Evolutionary conservation across 129 eudicot species (phyloP).

Genomic region (Sambucus nigra): DNA sequence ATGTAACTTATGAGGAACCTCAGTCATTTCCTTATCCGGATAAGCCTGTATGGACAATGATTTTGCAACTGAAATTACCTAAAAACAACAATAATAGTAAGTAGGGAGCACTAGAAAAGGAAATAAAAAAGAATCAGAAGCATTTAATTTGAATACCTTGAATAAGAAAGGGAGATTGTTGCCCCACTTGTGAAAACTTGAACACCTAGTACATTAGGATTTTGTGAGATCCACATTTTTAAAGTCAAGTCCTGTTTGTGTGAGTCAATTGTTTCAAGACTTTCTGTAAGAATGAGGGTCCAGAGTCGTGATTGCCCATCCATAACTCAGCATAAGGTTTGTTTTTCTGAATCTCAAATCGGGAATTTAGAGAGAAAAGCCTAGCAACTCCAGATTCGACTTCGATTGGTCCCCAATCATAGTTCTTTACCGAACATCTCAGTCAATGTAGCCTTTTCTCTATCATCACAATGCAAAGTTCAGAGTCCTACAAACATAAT

Average conservation of each 20-base stretch:
- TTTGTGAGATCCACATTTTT: slow-evolving; percentile 58
- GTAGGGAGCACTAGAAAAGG: too few relatives aligned
- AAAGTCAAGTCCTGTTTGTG: slow-evolving; percentile 25
- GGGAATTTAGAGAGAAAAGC: slow-evolving; percentile 36
- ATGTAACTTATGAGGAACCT: slow-evolving; percentile 39
- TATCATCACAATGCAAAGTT: too few relatives aligned
- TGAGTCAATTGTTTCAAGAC: not conserved
- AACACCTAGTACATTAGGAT: slow-evolving; percentile 71
- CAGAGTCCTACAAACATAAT: too few relatives aligned
- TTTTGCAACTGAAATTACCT: slow-evolving; percentile 85
- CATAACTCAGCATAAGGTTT: slow-evolving; percentile 84
- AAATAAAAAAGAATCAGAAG: too few relatives aligned
- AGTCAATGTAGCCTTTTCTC: slow-evolving; percentile 29
- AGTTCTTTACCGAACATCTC: slow-evolving; percentile 64
- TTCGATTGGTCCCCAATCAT: slow-evolving; percentile 82
- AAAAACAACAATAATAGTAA: not conserved
- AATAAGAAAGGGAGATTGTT: slow-evolving; percentile 67
- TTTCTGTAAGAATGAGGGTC: slow-evolving; percentile 63
- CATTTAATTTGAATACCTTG: too few relatives aligned
- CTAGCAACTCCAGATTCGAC: slow-evolving; percentile 52
- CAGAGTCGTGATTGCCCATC: slow-evolving; percentile 92
- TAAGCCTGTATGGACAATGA: slow-evolving; percentile 95
- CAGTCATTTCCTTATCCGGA: slow-evolving; percentile 75
- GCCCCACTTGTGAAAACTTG: slow-evolving; percentile 73
- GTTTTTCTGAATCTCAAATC: slow-evolving; percentile 26